Conservation (phyloP, 2,329 filamentous ascomycete species). For the Aureobasidium subglaciale region DNA sequence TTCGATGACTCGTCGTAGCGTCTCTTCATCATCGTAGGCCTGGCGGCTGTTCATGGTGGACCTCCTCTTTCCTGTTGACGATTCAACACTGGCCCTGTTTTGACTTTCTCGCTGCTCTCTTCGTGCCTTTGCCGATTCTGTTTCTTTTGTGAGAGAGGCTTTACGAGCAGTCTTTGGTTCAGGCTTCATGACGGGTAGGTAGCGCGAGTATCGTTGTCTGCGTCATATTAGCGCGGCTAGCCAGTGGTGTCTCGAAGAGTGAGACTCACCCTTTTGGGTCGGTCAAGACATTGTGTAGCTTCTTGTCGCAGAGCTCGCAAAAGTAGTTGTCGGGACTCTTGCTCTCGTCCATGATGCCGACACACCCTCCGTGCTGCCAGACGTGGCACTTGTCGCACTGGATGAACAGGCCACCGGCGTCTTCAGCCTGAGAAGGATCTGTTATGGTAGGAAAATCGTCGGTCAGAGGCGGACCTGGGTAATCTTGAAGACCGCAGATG, state of each 20-base stretch:
- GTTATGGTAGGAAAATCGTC: slow-evolving; percentile 34
- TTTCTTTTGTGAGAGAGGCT: slow-evolving; percentile 54
- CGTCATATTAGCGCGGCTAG: background rate
- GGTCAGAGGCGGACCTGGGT: slow-evolving; percentile 70
- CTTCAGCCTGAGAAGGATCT: slow-evolving; percentile 60
- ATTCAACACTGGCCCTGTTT: slow-evolving; percentile 44
- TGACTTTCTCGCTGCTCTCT: slow-evolving; percentile 41
- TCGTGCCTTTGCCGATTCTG: slow-evolving; percentile 41
- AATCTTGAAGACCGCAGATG: slow-evolving; percentile 89
- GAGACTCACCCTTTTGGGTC: slow-evolving; percentile 75
- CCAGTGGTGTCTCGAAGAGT: background rate
- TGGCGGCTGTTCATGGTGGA: slow-evolving; percentile 98
- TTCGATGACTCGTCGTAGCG: slow-evolving; percentile 81
- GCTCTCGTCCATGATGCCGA: slow-evolving; percentile 91
- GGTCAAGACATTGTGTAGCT: slow-evolving; percentile 76
- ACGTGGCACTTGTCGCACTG: slow-evolving; percentile 98
- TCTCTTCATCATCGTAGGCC: slow-evolving; percentile 91
- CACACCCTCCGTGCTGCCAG: slow-evolving; percentile 97
- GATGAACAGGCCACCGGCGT: slow-evolving; percentile 90
- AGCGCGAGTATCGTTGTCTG: slow-evolving; percentile 57
- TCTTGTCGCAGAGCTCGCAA: slow-evolving; percentile 88
- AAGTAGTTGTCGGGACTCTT: slow-evolving; percentile 95
- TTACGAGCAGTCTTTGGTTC: slow-evolving; percentile 57
- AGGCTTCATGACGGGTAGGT: slow-evolving; percentile 50
- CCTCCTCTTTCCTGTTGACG: slow-evolving; percentile 67